Evolutionary conservation across 371 early-diverging fungal genomes (phyloP), one percentile per base, ranked within the genome.

Genomic region (Mortierella sp.): DNA sequence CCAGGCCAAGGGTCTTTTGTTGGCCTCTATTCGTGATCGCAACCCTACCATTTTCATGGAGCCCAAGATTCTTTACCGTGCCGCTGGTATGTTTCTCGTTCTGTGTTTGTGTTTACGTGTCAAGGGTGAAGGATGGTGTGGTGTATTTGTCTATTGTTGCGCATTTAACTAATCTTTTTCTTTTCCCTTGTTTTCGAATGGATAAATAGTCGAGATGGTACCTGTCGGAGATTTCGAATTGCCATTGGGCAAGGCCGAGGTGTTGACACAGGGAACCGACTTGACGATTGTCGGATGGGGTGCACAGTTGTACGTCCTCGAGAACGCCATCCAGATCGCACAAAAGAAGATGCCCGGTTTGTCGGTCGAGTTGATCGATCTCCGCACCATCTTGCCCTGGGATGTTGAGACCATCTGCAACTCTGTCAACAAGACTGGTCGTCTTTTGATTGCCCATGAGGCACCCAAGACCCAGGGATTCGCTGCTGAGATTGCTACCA

Each of bases 21-120:
- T 98, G 58, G 95, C 98, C 21, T 93, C 98, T 16, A 97, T 99
- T 80, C 93, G 97, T 52, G 98, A 99, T 85, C 94, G 93, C 75
- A 99, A 99, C 89, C 99, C 99, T 7, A 96, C 97, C 47, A 88
- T 99, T 38, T 97, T 99, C 83, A 95, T 99, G 88, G 99, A 99
- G 89, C 99, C 99, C 79, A 99, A 99, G 90, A 95, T 97, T 73
- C 92, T 99, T 28, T 99, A 99, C 88, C 95, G 99, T 55, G 94
- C 98, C 57, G 97, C 99, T 38, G 94, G 95, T 94, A 88, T 72
- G 79, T 50, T 50, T 31, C 38, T 24, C 26, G 21, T 63, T 42
- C 42, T 31, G 10, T 74, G 19, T 11, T 24, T 28, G 1, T 52
- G 24, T 50, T 50, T 14, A 16, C 11, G 28, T 24, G 44, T 48